These are phyloP conservation scores for Olyra latifolia DNA, from an alignment of 176 grass and related monocot genomes.

Conservation along the genomic window DNA sequence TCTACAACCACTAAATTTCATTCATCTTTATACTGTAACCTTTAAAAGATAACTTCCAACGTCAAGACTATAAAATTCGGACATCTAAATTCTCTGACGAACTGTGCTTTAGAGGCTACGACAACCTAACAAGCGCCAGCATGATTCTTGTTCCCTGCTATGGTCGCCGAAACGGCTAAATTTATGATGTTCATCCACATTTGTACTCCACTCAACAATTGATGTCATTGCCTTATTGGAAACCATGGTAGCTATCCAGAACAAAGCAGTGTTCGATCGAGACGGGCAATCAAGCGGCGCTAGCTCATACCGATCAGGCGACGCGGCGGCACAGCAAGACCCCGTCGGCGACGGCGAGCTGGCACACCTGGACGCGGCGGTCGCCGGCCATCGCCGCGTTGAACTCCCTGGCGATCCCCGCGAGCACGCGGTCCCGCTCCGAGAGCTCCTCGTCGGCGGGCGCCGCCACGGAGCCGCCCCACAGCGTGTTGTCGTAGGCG, in stretches of 20 bases:
- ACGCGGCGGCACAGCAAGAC: conserved; percentile 64
- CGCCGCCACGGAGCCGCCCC: conserved; percentile 43
- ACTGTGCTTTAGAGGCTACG: too few species aligned
- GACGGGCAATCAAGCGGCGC: neutral
- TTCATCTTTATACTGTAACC: too few species aligned
- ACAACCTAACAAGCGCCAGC: too few species aligned
- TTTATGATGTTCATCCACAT: too few species aligned
- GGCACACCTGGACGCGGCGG: conserved; percentile 54
- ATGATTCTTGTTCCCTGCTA: too few species aligned
- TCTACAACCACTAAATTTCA: too few species aligned
- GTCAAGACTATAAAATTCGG: too few species aligned
- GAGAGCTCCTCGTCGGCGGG: conserved; percentile 26
- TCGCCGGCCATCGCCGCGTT: conserved; percentile 50
- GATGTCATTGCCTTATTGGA: too few species aligned
- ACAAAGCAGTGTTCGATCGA: neutral
- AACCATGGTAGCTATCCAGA: neutral
- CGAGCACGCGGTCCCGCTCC: conserved; percentile 24
- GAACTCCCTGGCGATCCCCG: conserved; percentile 22
- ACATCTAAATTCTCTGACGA: too few species aligned
- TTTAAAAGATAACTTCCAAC: too few species aligned
- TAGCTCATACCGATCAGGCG: conserved; percentile 4
- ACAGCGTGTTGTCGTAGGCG: conserved; percentile 61
- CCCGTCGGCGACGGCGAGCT: conserved; percentile 64
- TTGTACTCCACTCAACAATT: neutral
- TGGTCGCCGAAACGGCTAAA: too few species aligned